phyloP scores from a whole-genome alignment of 345 rosid genomes.

The Gossypioides kirkii region DNA sequence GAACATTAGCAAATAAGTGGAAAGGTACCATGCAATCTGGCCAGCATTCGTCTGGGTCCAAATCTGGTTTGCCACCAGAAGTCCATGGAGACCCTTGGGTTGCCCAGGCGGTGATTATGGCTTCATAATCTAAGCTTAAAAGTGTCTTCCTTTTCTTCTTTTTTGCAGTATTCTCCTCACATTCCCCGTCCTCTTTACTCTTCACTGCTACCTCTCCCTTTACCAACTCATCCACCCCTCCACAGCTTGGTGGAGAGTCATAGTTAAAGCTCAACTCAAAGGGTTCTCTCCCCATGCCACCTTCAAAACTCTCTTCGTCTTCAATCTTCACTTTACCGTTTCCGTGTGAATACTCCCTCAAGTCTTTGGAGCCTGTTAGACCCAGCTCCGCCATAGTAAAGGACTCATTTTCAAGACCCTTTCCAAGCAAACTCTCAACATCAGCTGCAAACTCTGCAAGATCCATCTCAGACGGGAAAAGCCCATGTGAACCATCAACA shows the following conservation, averaged over 20 bases:
- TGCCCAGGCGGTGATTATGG: constrained; percentile 67
- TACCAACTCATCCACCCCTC: constrained; percentile 38
- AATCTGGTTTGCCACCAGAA: constrained; percentile 53
- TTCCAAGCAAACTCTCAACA: constrained; percentile 79
- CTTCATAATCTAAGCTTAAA: constrained; percentile 63
- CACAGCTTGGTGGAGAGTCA: constrained; percentile 43
- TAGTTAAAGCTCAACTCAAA: constrained; percentile 70
- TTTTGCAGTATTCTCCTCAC: constrained; percentile 19
- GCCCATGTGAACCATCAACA: constrained; percentile 34
- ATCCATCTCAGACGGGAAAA: constrained; percentile 75
- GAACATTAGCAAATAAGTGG: background rate
- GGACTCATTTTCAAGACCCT: constrained; percentile 57
- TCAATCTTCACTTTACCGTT: constrained; percentile 42
- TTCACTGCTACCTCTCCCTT: constrained; percentile 15
- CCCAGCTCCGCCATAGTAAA: constrained; percentile 75
- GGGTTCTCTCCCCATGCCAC: constrained; percentile 30
- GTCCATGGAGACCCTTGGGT: constrained; percentile 74
- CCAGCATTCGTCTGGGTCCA: constrained; percentile 47
- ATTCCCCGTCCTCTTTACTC: background rate
- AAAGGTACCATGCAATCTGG: constrained; percentile 47
- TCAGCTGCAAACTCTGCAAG: constrained; percentile 87
- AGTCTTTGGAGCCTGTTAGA: constrained; percentile 30
- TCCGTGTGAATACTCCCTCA: constrained; percentile 12
- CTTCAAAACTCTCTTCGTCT: constrained; percentile 28
- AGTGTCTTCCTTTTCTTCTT: constrained; percentile 40